These are phyloP conservation scores for Metschnikowia noctiluminum DNA, from an alignment of 805 yeast species.

Conservation along the genomic window DNA sequence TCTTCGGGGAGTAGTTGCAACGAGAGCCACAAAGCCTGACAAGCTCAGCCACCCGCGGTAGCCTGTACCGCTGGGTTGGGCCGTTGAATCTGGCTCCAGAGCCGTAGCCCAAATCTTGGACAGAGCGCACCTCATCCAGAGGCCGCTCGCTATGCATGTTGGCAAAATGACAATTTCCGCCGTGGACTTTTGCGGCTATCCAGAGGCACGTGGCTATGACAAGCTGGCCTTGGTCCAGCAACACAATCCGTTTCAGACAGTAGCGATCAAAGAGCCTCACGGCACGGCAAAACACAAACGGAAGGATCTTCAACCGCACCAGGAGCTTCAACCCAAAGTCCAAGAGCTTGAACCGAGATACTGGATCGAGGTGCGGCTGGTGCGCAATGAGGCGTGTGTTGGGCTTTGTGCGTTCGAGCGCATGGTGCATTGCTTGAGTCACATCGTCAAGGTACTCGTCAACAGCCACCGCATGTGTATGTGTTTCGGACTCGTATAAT, in stretches of 20 bases:
- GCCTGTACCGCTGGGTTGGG: slow-evolving; percentile 70
- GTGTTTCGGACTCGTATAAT: slow-evolving; percentile 48
- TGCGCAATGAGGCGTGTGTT: slow-evolving; percentile 59
- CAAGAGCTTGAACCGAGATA: slow-evolving; percentile 68
- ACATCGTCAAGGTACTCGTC: slow-evolving; percentile 55
- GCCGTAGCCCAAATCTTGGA: slow-evolving; percentile 41
- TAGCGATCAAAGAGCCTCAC: slow-evolving; percentile 84
- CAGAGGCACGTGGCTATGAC: slow-evolving; percentile 90
- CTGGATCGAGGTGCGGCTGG: slow-evolving; percentile 83
- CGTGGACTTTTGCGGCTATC: slow-evolving; percentile 85
- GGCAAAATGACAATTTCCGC: slow-evolving; percentile 68
- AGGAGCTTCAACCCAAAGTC: slow-evolving; percentile 78
- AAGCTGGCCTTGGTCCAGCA: slow-evolving; percentile 82
- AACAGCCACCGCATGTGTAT: slow-evolving; percentile 42
- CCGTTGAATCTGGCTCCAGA: slow-evolving; percentile 60
- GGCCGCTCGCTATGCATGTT: slow-evolving; percentile 27
- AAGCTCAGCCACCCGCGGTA: slow-evolving; percentile 61
- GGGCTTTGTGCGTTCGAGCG: slow-evolving; percentile 42
- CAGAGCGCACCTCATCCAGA: slow-evolving; percentile 23
- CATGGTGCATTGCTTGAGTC: slow-evolving; percentile 34
- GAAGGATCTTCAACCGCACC: slow-evolving; percentile 58
- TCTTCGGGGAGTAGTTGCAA: slow-evolving; percentile 46
- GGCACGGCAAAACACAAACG: slow-evolving; percentile 65
- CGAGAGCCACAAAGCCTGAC: slow-evolving; percentile 66
- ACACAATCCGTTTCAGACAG: slow-evolving; percentile 81